Evolutionary conservation across 257 asterid species (phyloP), one percentile per base, ranked within the genome.

Genomic region (Euphrasia confusa): DNA sequence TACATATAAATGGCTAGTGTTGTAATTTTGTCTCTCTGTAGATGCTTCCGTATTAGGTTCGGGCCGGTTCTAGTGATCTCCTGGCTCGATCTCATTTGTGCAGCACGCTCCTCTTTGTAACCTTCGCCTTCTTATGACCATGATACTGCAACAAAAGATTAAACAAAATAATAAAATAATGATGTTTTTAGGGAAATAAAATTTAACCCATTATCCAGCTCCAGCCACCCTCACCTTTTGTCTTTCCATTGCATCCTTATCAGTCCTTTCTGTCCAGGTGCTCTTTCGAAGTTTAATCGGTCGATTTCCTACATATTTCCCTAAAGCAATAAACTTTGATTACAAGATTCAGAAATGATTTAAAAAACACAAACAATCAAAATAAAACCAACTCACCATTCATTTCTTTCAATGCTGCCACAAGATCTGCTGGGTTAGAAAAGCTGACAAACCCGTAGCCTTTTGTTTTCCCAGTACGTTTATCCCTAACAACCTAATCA

Each of bases 381-480:
- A 26, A 28, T 6, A 15, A 58, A 60, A 26, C 26, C 26, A 32
- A 69, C 74, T 76, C 61, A 89, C 97, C 97, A 49, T 89, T 89
- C 95, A 86, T 84, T 75, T 92, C 98, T 69, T 91, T 88, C 58
- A 89, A 72, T 10, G 97, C 99, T 17, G 74, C 99, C 18, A 83
- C 99, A 55, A 84, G 86, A 80, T 92, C 99, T n/a, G 81, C 35
- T 3, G 93, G 93, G 58, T 78, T 92, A 53, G 96, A 69, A 55
- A 92, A 92, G 78, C 99, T 92, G 66, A 92, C 84, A 73, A 92
- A 92, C 53, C 99, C 99, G 56, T 82, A 92, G 67, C 99, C 99
- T 73, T 79, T 84, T 32, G 99, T 92, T 74, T 92, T 92, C 59
- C 99, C 99, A 42, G 99, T 92, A 52, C 97, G 84, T 80, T 92